phyloP scores from a whole-genome alignment of 139 green algal genomes.

The Edaphochlamys debaryana region DNA sequence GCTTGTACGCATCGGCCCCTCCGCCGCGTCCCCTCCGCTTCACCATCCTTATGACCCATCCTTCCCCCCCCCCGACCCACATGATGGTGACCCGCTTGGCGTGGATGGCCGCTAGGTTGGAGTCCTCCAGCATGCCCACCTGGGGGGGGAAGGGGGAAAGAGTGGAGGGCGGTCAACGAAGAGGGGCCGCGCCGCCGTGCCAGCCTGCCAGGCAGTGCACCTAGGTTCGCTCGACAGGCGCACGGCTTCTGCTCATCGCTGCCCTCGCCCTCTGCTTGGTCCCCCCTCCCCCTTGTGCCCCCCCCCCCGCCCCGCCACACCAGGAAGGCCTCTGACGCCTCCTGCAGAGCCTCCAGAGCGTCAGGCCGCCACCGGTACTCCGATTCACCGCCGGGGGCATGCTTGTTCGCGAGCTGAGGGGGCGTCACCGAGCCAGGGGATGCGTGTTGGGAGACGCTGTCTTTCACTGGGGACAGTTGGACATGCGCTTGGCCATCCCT shows the following conservation, averaged over 20 bases:
- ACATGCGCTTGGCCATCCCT: too few relatives aligned
- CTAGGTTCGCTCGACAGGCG: too few relatives aligned
- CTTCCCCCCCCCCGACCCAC: conserved; percentile 27
- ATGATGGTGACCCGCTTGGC: conserved; percentile 95
- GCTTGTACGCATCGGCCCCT: not conserved
- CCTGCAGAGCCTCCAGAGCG: conserved; percentile 88
- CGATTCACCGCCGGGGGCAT: conserved; percentile 80
- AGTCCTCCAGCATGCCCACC: conserved; percentile 95
- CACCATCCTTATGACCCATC: too few relatives aligned
- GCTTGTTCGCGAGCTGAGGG: conserved; percentile 18
- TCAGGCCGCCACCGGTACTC: conserved; percentile 92
- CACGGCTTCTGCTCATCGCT: too few relatives aligned
- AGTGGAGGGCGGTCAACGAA: not conserved
- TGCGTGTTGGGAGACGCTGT: too few relatives aligned
- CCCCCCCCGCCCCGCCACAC: too few relatives aligned
- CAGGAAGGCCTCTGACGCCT: conserved; percentile 96
- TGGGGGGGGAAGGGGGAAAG: not conserved
- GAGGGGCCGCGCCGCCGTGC: too few relatives aligned
- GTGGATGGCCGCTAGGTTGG: conserved; percentile 92
- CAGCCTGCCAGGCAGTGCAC: too few relatives aligned
- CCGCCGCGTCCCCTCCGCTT: not conserved
- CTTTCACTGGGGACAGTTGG: too few relatives aligned
- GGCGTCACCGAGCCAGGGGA: too few relatives aligned
- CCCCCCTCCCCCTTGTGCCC: too few relatives aligned
- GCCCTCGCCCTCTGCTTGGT: too few relatives aligned